A percentile compares a stretch with the other conserved stretches of the same genome.
Conservation (phyloP, 2,329 filamentous ascomycete genomes). For the Sphaerostilbella broomeana region DNA sequence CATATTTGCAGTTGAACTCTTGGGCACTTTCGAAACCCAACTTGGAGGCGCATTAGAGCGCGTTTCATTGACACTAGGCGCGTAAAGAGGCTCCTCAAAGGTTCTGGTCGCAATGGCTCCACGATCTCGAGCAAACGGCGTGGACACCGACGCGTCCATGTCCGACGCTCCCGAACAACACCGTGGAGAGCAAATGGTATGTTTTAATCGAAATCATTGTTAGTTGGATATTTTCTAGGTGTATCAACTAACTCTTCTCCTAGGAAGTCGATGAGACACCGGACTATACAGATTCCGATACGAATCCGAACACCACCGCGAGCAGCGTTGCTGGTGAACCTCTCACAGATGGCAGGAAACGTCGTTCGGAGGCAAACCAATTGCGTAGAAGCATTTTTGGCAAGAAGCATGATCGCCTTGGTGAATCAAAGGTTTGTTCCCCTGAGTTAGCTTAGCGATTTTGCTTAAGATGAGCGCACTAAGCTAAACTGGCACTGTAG, state of each 20-base stretch:
- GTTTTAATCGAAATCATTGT: no score
- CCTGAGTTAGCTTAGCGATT: neutral
- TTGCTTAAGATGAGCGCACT: no score
- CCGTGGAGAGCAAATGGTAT: conserved; percentile 45
- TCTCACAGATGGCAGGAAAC: conserved; percentile 69
- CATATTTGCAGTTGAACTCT: neutral
- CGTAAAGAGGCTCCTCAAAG: conserved; percentile 41
- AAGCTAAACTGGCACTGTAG: no score
- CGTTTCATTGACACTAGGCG: conserved; percentile 43
- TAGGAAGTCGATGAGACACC: conserved; percentile 60
- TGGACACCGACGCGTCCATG: conserved; percentile 58
- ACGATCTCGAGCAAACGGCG: conserved; percentile 45
- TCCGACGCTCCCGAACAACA: conserved; percentile 48
- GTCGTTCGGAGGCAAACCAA: conserved; percentile 79
- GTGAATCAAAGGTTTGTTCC: conserved; percentile 74
- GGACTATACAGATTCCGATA: conserved; percentile 61
- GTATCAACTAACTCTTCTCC: neutral
- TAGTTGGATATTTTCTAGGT: no score
- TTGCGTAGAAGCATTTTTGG: conserved; percentile 88
- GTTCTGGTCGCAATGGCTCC: conserved; percentile 44
- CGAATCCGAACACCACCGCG: conserved; percentile 62
- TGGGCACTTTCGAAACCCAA: conserved; percentile 1
- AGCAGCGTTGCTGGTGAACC: conserved; percentile 81
- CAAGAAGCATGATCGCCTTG: conserved; percentile 87
- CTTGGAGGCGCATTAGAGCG: conserved; percentile 28